A percentile compares a stretch with the other conserved stretches of the same genome.
These are phyloP conservation scores for Linnemannia schmuckeri DNA, from an alignment of 192 early-diverging fungal genomes.

Conservation along the genomic window DNA sequence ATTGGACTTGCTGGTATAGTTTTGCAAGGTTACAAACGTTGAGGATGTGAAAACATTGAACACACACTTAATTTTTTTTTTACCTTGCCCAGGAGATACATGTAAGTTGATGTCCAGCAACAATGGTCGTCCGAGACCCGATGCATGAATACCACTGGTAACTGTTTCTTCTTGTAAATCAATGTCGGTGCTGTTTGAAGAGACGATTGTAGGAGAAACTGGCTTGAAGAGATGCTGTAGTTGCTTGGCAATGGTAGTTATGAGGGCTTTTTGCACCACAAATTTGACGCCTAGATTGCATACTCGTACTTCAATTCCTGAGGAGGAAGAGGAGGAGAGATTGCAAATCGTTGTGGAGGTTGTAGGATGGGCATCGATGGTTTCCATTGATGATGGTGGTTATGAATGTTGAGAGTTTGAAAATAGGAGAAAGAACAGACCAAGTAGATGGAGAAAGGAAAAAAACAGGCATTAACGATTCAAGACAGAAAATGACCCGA, in stretches of 20 bases:
- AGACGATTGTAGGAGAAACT: neutral
- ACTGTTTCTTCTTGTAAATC: neutral
- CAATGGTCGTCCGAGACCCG: neutral
- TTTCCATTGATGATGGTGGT: neutral
- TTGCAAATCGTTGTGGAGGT: neutral
- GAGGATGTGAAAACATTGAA: neutral
- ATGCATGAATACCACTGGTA: neutral
- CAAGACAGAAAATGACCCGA: no score
- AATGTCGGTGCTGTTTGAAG: neutral
- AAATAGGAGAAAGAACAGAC: neutral
- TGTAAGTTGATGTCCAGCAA: slow-evolving; percentile 14
- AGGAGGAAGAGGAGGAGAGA: neutral
- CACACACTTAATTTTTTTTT: neutral
- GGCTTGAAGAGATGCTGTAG: neutral
- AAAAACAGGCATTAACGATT: no score
- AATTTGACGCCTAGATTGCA: neutral
- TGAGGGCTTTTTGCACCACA: neutral
- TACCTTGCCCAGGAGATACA: slow-evolving; percentile 12
- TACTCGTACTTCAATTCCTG: neutral
- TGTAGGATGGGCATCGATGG: neutral
- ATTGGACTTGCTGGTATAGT: neutral
- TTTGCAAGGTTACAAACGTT: neutral
- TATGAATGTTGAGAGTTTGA: neutral
- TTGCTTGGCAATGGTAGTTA: neutral
- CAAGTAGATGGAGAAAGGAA: no score